phyloP scores from a whole-genome alignment of 805 yeast genomes.

The Ogataea methylovora region DNA sequence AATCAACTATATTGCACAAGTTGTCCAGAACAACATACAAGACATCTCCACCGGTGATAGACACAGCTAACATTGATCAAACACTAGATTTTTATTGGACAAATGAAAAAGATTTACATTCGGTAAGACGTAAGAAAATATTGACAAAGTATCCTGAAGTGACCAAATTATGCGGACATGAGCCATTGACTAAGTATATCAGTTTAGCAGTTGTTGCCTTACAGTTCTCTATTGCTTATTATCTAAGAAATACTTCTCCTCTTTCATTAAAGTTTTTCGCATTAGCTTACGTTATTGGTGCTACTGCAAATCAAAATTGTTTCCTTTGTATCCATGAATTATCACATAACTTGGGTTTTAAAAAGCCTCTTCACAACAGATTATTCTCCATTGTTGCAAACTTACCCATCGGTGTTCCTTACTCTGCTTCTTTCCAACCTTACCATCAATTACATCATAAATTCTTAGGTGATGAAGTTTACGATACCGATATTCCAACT shows the following conservation, averaged over 20 bases:
- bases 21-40: constrained; percentile 10
- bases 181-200: constrained; percentile 77
- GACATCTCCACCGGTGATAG: constrained; percentile 17
- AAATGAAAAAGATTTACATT: constrained; percentile 73
- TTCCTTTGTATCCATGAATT: constrained; percentile 87
- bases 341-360: constrained; percentile 79
- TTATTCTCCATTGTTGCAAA: constrained; percentile 71
- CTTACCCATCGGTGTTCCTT: constrained; percentile 85
- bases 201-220: constrained; percentile 54
- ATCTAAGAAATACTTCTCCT: constrained; percentile 48
- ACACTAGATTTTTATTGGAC: constrained; percentile 74
- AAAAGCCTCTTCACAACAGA: constrained; percentile 68
- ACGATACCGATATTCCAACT: constrained; percentile 88
- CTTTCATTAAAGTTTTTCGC: constrained; percentile 46
- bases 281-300: constrained; percentile 75
- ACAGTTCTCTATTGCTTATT: constrained; percentile 62
- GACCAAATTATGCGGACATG: constrained; percentile 74
- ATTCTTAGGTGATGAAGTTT: constrained; percentile 74
- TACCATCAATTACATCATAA: constrained; percentile 91
- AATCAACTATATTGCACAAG: constrained; percentile 13
- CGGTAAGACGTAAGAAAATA: constrained; percentile 63
- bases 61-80: constrained; percentile 25
- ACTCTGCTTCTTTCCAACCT: constrained; percentile 82
- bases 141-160: constrained; percentile 74
- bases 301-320: constrained; percentile 76